These are phyloP conservation scores for Chaetomium cochliodes DNA, from an alignment of 495 filamentous ascomycete species.

Conservation along the genomic window DNA sequence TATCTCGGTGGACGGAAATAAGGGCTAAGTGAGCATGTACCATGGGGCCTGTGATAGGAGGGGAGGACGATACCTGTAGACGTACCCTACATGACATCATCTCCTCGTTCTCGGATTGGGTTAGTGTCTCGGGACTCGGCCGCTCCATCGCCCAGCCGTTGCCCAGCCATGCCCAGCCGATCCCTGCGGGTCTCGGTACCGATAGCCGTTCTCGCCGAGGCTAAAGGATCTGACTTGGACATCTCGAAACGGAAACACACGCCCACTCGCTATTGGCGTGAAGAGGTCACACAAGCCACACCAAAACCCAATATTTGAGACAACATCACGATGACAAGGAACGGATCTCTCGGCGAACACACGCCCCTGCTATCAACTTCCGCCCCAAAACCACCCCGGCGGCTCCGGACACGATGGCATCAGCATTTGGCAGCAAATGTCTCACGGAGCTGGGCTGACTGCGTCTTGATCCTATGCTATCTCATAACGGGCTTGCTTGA, in stretches of 20 bases:
- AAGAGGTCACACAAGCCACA: neutral
- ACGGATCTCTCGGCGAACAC: neutral
- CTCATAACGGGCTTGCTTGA: slow-evolving; percentile 73
- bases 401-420: slow-evolving; percentile 27
- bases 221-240: neutral
- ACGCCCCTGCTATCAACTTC: neutral
- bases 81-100: slow-evolving; percentile 4
- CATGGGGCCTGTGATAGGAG: neutral
- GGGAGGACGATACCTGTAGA: neutral
- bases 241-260: neutral
- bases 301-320: slow-evolving; percentile 8
- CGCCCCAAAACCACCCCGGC: slow-evolving; percentile 3
- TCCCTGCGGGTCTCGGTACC: slow-evolving; percentile 4
- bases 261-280: neutral
- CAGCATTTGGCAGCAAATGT: slow-evolving; percentile 52
- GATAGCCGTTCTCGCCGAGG: neutral
- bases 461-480: slow-evolving; percentile 65
- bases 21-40: neutral
- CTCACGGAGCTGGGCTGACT: slow-evolving; percentile 55
- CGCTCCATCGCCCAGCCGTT: neutral
- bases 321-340: slow-evolving; percentile 1
- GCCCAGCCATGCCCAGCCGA: neutral
- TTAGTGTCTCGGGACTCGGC: neutral
- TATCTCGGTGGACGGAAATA: neutral
- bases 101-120: neutral